Evolutionary conservation across 345 rosid genomes (phyloP), one percentile per base, ranked within the genome.

Genomic region (Aquilaria sinensis): DNA sequence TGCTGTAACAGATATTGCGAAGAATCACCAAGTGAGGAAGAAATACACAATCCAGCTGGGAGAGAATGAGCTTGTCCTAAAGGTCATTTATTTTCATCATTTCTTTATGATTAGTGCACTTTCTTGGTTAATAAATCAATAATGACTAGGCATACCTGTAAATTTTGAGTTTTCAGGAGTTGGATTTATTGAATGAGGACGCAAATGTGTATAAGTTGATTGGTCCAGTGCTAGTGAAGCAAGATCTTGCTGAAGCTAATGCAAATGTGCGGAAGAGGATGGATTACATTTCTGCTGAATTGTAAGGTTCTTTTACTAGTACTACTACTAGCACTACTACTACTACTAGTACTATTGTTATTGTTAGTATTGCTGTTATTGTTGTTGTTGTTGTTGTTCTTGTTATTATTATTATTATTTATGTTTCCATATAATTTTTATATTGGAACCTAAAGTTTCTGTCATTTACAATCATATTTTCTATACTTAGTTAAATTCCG

Each of bases 151-250:
- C 49, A 11, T 23, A 12, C 0, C 8, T 51, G 16, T 63, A 53
- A 51, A 34, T 53, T 23, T 58, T 69, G 57, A 69, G 62, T 57
- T n/a, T 71, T 41, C 62, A 88, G 99, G 96, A 88, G 81, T 77
- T 94, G 83, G 90, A 86, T 77, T 76, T 88, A 72, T 81, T 90
- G 67, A 86, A 75, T 47, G 96, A 90, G 66, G 97, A 59, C n/a
- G 96, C 99, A 12, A 88, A 90, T 65, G 96, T 94, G 34, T 90
- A 82, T 80, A 94, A 94, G 60, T 70, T 94, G 92, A 90, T 90
- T 43, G 97, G 99, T 49, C 96, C 97, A 0, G 96, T 94, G 62
- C 90, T 94, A 15, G 99, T 90, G 82, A 90, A 90, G 83, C 99
- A 94, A 74, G 90, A 90, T 76, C 70, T 93, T 74, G 98, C 97